phyloP scores from a whole-genome alignment of 495 filamentous ascomycete genomes.

The Hypoxylon perforatum region DNA sequence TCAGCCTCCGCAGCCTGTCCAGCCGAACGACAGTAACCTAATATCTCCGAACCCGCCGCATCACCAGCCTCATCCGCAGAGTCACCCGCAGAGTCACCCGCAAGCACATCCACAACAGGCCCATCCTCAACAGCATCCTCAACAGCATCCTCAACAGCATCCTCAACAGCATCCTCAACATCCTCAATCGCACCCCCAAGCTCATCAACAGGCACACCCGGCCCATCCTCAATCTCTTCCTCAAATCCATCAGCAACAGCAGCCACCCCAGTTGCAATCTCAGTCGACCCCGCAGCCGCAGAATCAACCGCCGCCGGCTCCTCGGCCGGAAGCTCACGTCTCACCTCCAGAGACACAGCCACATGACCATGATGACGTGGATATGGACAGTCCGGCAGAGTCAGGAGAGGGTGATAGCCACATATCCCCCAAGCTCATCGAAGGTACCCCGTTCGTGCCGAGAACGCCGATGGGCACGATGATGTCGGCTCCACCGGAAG shows the following conservation, averaged over 20 bases:
- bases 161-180: slow-evolving; percentile 52
- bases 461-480: slow-evolving; percentile 56
- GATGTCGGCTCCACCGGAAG: slow-evolving; percentile 67
- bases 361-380: slow-evolving; percentile 58
- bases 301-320: slow-evolving; percentile 40
- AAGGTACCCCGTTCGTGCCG: slow-evolving; percentile 55
- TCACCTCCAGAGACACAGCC: slow-evolving; percentile 49
- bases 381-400: slow-evolving; percentile 53
- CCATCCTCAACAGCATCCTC: slow-evolving; percentile 33
- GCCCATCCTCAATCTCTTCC: slow-evolving; percentile 55
- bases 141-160: slow-evolving; percentile 53
- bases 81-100: slow-evolving; percentile 12
- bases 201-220: slow-evolving; percentile 48
- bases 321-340: slow-evolving; percentile 50
- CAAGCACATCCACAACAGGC: slow-evolving; percentile 42
- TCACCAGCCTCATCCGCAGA: slow-evolving; percentile 44
- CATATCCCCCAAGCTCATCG: slow-evolving; percentile 56
- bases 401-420: slow-evolving; percentile 51
- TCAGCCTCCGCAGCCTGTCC: slow-evolving; percentile 18
- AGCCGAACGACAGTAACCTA: slow-evolving; percentile 45
- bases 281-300: slow-evolving; percentile 45
- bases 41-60: slow-evolving; percentile 45
- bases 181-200: slow-evolving; percentile 50
- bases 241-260: slow-evolving; percentile 55
- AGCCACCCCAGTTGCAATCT: slow-evolving; percentile 42